Evolutionary conservation across 2,329 filamentous ascomycete species (phyloP).

Genomic region (Fusarium dlaminii): DNA sequence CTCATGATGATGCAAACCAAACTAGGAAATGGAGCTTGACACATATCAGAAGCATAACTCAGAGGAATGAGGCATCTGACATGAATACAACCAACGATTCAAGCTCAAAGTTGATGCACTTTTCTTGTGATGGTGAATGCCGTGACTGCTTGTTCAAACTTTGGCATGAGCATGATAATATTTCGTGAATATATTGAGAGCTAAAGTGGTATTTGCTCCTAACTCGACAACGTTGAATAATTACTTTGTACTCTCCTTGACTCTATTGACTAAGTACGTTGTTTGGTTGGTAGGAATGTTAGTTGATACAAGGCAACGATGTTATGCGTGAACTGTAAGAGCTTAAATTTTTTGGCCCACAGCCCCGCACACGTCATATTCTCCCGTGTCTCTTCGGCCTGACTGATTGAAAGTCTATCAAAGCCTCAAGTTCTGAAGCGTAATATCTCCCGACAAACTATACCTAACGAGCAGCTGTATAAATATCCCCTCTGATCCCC

Average conservation of each 20-base stretch:
- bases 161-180: not conserved
- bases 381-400: not conserved
- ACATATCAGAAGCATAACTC: not conserved
- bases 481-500: not conserved
- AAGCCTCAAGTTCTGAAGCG: not conserved
- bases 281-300: not conserved
- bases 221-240: not conserved
- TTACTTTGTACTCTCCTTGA: not conserved
- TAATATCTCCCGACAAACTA: not conserved
- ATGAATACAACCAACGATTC: slow-evolving; percentile 27
- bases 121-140: not conserved
- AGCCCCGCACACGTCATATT: slow-evolving; percentile 6
- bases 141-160: not conserved
- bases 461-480: not conserved
- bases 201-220: not conserved
- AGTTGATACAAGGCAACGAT: not conserved
- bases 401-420: not conserved
- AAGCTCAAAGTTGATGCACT: slow-evolving; percentile 15
- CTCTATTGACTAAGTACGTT: not conserved
- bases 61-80: not conserved
- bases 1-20: slow-evolving; percentile 27
- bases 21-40: slow-evolving; percentile 33
- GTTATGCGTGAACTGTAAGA: not conserved
- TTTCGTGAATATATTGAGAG: not conserved
- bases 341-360: not conserved